Evolutionary conservation across 805 yeast species (phyloP).

Genomic region (Yamadazyma kitorensis): DNA sequence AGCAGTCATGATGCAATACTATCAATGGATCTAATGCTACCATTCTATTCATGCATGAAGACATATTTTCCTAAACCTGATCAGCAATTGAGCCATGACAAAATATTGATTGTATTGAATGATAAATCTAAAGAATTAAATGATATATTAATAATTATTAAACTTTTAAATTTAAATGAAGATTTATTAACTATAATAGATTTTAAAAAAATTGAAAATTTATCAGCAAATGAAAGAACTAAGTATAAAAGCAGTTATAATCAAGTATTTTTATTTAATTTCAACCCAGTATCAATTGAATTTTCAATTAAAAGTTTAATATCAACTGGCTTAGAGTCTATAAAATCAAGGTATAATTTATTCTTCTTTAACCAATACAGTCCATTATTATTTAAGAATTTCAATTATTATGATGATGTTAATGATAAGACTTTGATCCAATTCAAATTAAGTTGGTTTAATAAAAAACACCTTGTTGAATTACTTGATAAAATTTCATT

Average conservation of each 20-base stretch:
- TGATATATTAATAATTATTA: constrained; percentile 34
- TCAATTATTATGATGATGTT: constrained; percentile 4
- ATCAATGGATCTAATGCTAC: constrained; percentile 31
- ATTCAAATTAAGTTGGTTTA: constrained; percentile 14
- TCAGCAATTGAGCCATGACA: constrained; percentile 6
- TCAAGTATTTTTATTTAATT: constrained; percentile 22
- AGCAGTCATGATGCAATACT: constrained; percentile 38
- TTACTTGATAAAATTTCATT: constrained; percentile 9
- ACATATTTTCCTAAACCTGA: constrained; percentile 1
- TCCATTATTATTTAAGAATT: constrained; percentile 5
- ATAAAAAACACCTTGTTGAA: constrained; percentile 6
- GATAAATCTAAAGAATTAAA: constrained; percentile 30
- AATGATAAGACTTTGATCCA: constrained; percentile 12
- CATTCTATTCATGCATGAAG: constrained; percentile 29
- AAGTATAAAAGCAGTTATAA: constrained; percentile 15
- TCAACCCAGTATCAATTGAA: constrained; percentile 12
- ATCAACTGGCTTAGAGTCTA: constrained; percentile 28
- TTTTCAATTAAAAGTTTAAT: constrained; percentile 20
- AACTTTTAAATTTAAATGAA: constrained; percentile 21
- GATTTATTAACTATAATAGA: constrained; percentile 16
- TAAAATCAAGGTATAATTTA: constrained; percentile 22
- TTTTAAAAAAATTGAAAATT: constrained; percentile 5
- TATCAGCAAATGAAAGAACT: constrained; percentile 10
- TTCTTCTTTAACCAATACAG: constrained; percentile 15
- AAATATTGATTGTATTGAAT: constrained; percentile 27